phyloP scores from a whole-genome alignment of 2,329 filamentous ascomycete species.

The Aaosphaeria pasadenensis region DNA sequence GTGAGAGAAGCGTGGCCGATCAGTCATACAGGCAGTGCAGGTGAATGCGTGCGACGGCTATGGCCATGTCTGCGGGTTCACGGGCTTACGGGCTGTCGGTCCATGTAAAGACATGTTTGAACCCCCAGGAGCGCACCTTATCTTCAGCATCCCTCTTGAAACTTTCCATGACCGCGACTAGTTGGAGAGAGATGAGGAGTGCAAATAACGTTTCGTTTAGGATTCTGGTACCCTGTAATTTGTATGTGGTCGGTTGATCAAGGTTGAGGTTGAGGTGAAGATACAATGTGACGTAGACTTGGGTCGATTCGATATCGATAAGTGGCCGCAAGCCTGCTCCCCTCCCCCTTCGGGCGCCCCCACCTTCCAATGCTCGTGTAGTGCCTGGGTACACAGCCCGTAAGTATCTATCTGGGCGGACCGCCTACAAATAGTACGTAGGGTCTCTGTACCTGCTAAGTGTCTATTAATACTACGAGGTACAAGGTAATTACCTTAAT shows the following conservation, averaged over 20 bases:
- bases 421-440: no score
- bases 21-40: neutral
- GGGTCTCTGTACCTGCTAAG: no score
- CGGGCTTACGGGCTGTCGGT: constrained; percentile 63
- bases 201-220: no score
- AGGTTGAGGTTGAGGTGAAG: neutral
- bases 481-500: no score
- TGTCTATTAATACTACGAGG: no score
- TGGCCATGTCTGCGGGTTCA: neutral
- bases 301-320: constrained; percentile 3
- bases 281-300: constrained; percentile 3
- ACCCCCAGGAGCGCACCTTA: constrained; percentile 68
- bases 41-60: neutral
- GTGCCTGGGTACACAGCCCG: no score
- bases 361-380: no score
- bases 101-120: constrained; percentile 68
- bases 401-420: no score
- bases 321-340: no score
- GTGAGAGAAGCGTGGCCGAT: no score
- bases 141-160: constrained; percentile 53
- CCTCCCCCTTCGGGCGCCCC: no score
- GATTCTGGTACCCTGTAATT: no score
- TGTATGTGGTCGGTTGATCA: neutral
- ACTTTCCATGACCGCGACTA: constrained; percentile 28
- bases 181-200: neutral